phyloP scores from a whole-genome alignment of 1,139 yeast genomes.

The Blastobotrys apis region DNA sequence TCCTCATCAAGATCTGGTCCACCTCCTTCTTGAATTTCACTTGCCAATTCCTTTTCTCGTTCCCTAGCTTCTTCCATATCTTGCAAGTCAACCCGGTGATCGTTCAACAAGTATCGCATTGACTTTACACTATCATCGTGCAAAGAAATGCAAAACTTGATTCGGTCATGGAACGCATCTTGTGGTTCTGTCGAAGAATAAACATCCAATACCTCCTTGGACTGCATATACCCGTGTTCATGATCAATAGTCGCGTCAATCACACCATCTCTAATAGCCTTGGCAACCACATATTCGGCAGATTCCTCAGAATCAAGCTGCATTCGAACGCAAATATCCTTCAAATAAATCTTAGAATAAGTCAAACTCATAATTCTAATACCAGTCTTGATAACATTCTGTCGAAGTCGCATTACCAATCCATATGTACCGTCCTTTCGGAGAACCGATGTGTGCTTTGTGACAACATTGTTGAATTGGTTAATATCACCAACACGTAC shows the following conservation, averaged over 20 bases:
- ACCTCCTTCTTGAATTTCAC: conserved; percentile 41
- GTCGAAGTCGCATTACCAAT: conserved; percentile 83
- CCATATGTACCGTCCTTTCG: conserved; percentile 78
- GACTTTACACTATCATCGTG: conserved; percentile 93
- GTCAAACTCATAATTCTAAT: conserved; percentile 89
- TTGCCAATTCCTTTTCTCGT: conserved; percentile 48
- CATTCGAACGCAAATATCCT: conserved; percentile 85
- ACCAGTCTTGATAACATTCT: conserved; percentile 97
- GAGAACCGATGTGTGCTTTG: conserved; percentile 57
- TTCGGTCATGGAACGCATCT: conserved; percentile 84
- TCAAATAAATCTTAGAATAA: conserved; percentile 84
- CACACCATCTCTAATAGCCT: conserved; percentile 96
- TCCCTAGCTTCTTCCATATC: conserved; percentile 56
- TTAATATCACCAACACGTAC: conserved; percentile 89
- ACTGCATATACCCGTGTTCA: conserved; percentile 87
- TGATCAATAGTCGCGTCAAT: conserved; percentile 93
- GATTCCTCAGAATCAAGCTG: conserved; percentile 92
- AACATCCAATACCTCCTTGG: conserved; percentile 78
- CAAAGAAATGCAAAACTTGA: conserved; percentile 81
- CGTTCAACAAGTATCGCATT: conserved; percentile 78
- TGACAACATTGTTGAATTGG: conserved; percentile 70
- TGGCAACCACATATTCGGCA: conserved; percentile 94
- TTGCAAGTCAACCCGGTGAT: conserved; percentile 47
- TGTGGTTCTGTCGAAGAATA: conserved; percentile 89
- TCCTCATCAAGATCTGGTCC: conserved; percentile 41